phyloP scores from a whole-genome alignment of 75 land plant species.

The Isoetes taiwanensis region DNA sequence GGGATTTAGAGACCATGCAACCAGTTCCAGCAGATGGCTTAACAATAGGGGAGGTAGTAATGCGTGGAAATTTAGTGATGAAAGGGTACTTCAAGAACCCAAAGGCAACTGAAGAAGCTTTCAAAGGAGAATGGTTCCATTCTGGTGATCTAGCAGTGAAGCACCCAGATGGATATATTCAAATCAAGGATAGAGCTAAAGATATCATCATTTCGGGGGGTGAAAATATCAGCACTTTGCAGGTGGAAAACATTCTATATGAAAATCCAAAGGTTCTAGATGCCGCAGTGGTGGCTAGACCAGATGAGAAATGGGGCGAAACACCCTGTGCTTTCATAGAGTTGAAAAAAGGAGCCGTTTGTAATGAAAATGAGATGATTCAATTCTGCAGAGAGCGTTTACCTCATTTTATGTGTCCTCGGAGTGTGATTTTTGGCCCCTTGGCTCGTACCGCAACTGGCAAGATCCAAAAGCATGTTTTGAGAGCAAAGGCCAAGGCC shows the following conservation, averaged over 20 bases:
- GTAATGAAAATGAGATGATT: conserved; percentile 41
- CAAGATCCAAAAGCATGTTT: conserved; percentile 68
- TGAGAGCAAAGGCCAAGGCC: conserved; percentile 57
- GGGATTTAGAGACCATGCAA: conserved; percentile 28
- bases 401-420: conserved; percentile 81
- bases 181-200: conserved; percentile 77
- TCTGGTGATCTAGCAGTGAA: conserved; percentile 77
- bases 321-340: conserved; percentile 87
- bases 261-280: conserved; percentile 55
- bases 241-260: conserved; percentile 57
- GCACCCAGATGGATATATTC: conserved; percentile 83
- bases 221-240: conserved; percentile 84
- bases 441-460: conserved; percentile 85
- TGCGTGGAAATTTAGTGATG: conserved; percentile 83
- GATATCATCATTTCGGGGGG: conserved; percentile 92
- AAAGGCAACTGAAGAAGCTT: conserved; percentile 57
- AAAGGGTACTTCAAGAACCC: conserved; percentile 95
- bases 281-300: conserved; percentile 69
- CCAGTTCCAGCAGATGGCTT: conserved; percentile 75
- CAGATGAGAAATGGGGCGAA: conserved; percentile 85
- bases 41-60: conserved; percentile 69
- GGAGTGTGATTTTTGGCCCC: conserved; percentile 65
- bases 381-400: conserved; percentile 40
- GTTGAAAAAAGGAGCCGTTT: conserved; percentile 17
- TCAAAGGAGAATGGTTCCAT: conserved; percentile 79